Evolutionary conservation across 495 filamentous ascomycete genomes (phyloP).

Genomic region (Chaetomium cochliodes): DNA sequence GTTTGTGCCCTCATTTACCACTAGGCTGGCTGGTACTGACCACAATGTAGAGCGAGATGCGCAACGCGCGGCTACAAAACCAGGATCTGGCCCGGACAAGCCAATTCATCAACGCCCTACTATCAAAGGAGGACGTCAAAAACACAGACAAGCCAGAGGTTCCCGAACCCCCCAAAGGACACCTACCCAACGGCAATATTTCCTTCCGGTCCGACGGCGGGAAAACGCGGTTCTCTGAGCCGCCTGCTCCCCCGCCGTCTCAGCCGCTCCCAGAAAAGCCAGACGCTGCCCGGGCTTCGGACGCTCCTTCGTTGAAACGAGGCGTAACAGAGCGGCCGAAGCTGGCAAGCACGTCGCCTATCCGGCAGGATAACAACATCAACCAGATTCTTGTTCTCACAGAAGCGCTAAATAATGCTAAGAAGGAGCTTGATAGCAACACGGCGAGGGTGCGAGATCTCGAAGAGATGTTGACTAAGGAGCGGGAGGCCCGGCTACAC

Average conservation of each 20-base stretch:
- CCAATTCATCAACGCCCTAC: constrained; percentile 72
- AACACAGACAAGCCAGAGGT: constrained; percentile 54
- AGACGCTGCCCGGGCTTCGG: constrained; percentile 58
- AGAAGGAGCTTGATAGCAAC: constrained; percentile 79
- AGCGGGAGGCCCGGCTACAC: constrained; percentile 74
- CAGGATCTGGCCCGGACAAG: constrained; percentile 78
- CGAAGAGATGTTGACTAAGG: constrained; percentile 73
- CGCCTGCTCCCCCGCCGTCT: constrained; percentile 86
- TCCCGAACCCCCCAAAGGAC: constrained; percentile 43
- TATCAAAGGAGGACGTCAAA: constrained; percentile 70
- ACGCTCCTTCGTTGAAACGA: constrained; percentile 62
- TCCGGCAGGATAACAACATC: constrained; percentile 61
- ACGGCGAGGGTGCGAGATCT: constrained; percentile 74
- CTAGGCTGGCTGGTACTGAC: constrained; percentile 10
- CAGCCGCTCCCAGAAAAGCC: constrained; percentile 90
- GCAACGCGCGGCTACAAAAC: constrained; percentile 79
- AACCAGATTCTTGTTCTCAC: constrained; percentile 76
- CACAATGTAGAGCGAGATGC: constrained; percentile 73
- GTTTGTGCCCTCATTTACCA: constrained; percentile 54
- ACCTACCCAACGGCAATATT: constrained; percentile 43
- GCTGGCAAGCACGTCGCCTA: constrained; percentile 57
- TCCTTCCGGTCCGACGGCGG: constrained; percentile 54
- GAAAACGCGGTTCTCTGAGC: constrained; percentile 77
- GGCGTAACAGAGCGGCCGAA: constrained; percentile 73
- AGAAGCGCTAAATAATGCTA: constrained; percentile 75